Evolutionary conservation across 75 land plant species (phyloP), one percentile per base, ranked within the genome.

Genomic region (Sequoiadendron giganteum): DNA sequence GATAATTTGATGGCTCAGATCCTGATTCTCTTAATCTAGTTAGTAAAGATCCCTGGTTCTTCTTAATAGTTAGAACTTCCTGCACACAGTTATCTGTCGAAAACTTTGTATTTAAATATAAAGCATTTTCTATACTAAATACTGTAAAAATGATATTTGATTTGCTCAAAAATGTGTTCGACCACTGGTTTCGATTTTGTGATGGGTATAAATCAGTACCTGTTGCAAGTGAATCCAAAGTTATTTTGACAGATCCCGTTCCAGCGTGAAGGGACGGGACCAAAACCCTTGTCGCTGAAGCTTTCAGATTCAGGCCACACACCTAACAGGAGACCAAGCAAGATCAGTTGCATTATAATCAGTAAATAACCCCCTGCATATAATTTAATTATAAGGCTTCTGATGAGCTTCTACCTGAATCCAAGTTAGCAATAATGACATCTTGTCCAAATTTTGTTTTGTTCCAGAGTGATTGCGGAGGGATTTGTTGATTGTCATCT

Each of bases 291-390:
- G 72, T 94, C 94, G 43, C 65, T 85, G 89, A 94, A 95, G 91
- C 96, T 95, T 86, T 89, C 84, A 1, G 93, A 90, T 73, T 95
- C 95, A 2, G 96, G 96, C 94, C 95, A 95, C 54, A 95, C 85
- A 36, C 95, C 96, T 90, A 90, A 34, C 25, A 58, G 7, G 25
- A 58, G 65, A 19, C 4, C 6, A 58, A 58, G 25, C 25, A 18
- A 19, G 65, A 21, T 58, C 21, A 21, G 65, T 52, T 52, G 55
- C 55, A 58, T 19, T 58, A 58, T 58, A 58, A 55, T 55, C 5
- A 21, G 19, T 25, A 58, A 19, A 58, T 19, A 58, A 18, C 21
- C 65, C 5, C 65, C 19, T 58, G 6, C 21, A 58, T 58, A 21
- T 58, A 18, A 5, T 58, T 5, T 21, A 58, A 58, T 19, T 5